Base-by-base conservation (phyloP, 1,139 yeast species). In the Lodderomyces jiufengensis region DNA sequence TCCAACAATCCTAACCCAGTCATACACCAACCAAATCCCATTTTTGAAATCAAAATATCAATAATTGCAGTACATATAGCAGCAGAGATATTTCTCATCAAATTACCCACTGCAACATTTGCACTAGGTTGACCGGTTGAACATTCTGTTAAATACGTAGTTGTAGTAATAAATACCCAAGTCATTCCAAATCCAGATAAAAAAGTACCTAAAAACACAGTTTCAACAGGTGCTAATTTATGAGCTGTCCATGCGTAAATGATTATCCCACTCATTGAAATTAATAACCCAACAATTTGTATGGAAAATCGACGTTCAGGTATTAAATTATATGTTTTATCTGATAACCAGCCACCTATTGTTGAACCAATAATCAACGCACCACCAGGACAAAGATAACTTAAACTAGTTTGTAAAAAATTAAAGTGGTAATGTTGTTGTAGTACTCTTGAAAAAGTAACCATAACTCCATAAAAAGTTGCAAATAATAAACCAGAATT, bases 11-110 rank as follows among this genome's bases (percentile, higher is more conserved):
- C 80, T 18, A 76, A 52, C 0, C 80, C 80, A 1, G 80, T 73
- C 44, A 76, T 76, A 41, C 79, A 74, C 80, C 80, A 76, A 0
- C 80, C 81, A 42, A 63, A 61, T 0, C 80, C 80, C 73, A 76
- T 74, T 35, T 47, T 51, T 6, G 51, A 38, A 8, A 68, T 59
- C 9, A 76, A 44, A 13, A 52, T 59, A 5, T 68, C 64, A 16
- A 76, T 62, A 3, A 74, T 55, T 0, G 66, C 75, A 0, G 82
- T 70, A 18, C 80, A 66, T 1, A 76, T 61, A 2, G 80, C 79
- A 1, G 84, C 83, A 0, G 77, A 76, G 7, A 67, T 49, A 45
- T 77, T 77, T 47, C 84, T 59, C 54, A 74, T 66, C 39, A 73
- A 59, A 42, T 78, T 76, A 1, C 78, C 78, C 37, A 77, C 56